Conservation (phyloP, 371 early-diverging fungal genomes). For the Apophysomyces elegans region DNA sequence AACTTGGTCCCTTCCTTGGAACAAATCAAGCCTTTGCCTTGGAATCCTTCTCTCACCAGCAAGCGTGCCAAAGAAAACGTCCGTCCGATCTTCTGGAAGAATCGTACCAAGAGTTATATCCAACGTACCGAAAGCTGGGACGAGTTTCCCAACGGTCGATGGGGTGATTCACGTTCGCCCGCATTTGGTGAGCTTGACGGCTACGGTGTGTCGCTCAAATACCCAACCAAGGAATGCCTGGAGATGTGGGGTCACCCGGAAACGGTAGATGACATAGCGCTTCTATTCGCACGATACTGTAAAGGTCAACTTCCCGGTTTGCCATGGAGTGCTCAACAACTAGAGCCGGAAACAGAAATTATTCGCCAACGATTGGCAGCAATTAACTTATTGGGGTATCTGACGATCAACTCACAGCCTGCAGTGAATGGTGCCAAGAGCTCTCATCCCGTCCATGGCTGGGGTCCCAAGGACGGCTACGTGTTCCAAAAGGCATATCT, state of each 20-base stretch:
- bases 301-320: constrained; percentile 74
- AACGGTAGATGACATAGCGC: constrained; percentile 67
- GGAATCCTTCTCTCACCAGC: constrained; percentile 82
- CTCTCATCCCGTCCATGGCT: constrained; percentile 82
- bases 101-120: constrained; percentile 91
- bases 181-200: constrained; percentile 93
- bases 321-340: constrained; percentile 92
- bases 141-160: constrained; percentile 98
- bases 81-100: constrained; percentile 98
- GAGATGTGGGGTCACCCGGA: constrained; percentile 85
- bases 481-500: constrained; percentile 97
- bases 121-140: constrained; percentile 96
- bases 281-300: constrained; percentile 85
- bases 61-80: constrained; percentile 93
- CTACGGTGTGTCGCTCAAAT: constrained; percentile 83
- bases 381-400: constrained; percentile 82
- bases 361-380: constrained; percentile 75
- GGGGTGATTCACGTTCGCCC: constrained; percentile 94
- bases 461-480: constrained; percentile 97
- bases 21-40: constrained; percentile 87
- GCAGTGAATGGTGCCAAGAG: constrained; percentile 92
- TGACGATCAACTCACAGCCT: constrained; percentile 97
- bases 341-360: constrained; percentile 79
- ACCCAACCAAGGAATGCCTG: constrained; percentile 63
- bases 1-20: constrained; percentile 78